These are phyloP conservation scores for Suhomyces chickasaworum DNA, from an alignment of 1,139 yeast species.

Conservation along the genomic window DNA sequence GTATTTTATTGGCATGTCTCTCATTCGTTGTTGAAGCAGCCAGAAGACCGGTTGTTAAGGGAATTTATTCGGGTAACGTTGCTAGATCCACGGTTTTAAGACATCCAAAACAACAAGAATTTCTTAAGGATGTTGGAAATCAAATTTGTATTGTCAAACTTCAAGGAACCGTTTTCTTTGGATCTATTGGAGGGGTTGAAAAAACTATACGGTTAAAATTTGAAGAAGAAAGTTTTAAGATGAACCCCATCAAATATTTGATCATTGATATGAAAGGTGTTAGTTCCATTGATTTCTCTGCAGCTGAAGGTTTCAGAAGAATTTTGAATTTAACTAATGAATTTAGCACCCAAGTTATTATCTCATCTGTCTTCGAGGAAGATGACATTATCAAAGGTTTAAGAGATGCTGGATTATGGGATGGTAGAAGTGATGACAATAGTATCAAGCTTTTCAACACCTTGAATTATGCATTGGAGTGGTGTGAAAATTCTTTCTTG, in stretches of 20 bases:
- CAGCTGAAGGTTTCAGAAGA: conserved; percentile 93
- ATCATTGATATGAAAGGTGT: conserved; percentile 86
- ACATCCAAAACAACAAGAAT: conserved; percentile 87
- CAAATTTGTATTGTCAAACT: conserved; percentile 87
- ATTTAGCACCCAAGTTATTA: conserved; percentile 67
- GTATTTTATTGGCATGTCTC: conserved; percentile 86
- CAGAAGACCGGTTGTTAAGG: conserved; percentile 76
- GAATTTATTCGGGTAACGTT: conserved; percentile 81
- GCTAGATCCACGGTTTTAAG: conserved; percentile 92
- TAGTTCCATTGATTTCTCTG: conserved; percentile 84
- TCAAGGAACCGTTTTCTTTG: conserved; percentile 88
- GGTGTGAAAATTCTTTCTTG: conserved; percentile 93
- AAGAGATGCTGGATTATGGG: conserved; percentile 74
- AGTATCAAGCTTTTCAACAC: conserved; percentile 67
- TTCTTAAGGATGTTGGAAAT: conserved; percentile 81
- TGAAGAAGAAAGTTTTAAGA: conserved; percentile 55
- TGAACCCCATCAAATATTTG: conserved; percentile 70
- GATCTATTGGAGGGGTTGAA: conserved; percentile 92
- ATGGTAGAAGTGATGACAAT: conserved; percentile 37
- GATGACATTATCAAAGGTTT: conserved; percentile 64
- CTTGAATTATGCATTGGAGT: conserved; percentile 85
- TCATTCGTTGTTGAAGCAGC: conserved; percentile 92
- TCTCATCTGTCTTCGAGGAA: conserved; percentile 72
- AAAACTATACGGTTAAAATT: conserved; percentile 66
- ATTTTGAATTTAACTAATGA: conserved; percentile 77